phyloP scores from a whole-genome alignment of 164 flowering plant genomes.

The Echeveria elegans region DNA sequence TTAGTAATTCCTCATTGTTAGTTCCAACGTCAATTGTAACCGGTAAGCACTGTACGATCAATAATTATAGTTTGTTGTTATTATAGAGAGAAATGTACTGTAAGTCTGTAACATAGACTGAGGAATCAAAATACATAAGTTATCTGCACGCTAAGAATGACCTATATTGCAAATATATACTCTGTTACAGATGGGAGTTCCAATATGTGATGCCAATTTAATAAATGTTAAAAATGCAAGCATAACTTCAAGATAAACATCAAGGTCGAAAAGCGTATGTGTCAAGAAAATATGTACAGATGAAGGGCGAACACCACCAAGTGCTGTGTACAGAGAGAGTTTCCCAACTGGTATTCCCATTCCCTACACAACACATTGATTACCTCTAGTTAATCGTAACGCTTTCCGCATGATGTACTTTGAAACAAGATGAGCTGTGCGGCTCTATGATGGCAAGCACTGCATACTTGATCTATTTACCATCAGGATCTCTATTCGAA shows the following conservation, averaged over 20 bases:
- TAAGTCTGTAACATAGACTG: background rate
- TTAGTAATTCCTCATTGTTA: slow-evolving; percentile 33
- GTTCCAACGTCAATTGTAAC: slow-evolving; percentile 45
- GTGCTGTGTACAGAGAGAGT: slow-evolving; percentile 38
- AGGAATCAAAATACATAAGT: background rate
- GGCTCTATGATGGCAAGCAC: background rate
- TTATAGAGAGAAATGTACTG: background rate
- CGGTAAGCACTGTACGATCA: slow-evolving; percentile 31
- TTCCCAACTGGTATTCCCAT: slow-evolving; percentile 50
- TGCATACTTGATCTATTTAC: background rate
- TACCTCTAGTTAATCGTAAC: background rate
- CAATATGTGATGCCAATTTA: background rate
- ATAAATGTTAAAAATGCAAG: background rate
- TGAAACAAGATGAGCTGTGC: background rate
- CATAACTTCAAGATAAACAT: background rate
- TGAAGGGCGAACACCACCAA: slow-evolving; percentile 44
- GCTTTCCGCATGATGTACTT: background rate
- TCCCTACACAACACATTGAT: slow-evolving; percentile 18
- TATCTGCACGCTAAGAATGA: no score
- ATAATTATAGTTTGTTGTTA: background rate
- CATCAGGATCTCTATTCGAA: background rate
- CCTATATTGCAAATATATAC: no score
- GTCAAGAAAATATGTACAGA: slow-evolving; percentile 23
- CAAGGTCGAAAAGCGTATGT: background rate
- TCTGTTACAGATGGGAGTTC: background rate